phyloP scores from a whole-genome alignment of 179 eudicot species.

The Drosera spatulata region DNA sequence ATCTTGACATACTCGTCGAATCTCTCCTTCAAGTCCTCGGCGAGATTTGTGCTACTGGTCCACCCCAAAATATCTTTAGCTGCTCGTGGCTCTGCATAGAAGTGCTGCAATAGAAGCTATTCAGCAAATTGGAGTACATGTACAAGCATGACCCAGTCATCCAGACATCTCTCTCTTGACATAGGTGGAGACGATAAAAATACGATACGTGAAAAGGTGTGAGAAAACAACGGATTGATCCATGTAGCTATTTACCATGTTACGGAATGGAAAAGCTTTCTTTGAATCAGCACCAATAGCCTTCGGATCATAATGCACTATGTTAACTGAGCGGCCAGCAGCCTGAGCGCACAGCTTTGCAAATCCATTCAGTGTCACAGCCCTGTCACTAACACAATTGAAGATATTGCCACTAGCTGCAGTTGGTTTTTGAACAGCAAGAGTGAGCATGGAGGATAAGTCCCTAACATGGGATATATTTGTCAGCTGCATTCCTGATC shows the following conservation, averaged over 20 bases:
- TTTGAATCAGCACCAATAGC: constrained; percentile 81
- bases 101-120: constrained; percentile 45
- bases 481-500: constrained; percentile 93
- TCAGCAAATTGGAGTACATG: background rate
- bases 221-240: no score
- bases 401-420: constrained; percentile 80
- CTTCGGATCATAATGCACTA: constrained; percentile 91
- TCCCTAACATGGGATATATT: constrained; percentile 83
- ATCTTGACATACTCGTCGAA: constrained; percentile 86
- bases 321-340: constrained; percentile 63
- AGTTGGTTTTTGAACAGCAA: constrained; percentile 66
- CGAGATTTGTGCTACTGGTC: constrained; percentile 54
- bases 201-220: no score
- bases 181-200: no score
- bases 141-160: no score
- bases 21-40: constrained; percentile 83
- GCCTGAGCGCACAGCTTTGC: constrained; percentile 94
- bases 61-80: constrained; percentile 84
- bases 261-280: constrained; percentile 97
- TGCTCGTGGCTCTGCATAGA: constrained; percentile 96
- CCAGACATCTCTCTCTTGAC: no score
- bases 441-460: constrained; percentile 87
- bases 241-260: constrained; percentile 41
- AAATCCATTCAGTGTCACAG: constrained; percentile 88
- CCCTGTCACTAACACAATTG: constrained; percentile 93